A percentile compares a stretch with the other conserved stretches of the same genome.
Evolutionary conservation across 2,329 filamentous ascomycete species (phyloP).

Genomic region (Plectosphaerella sp.): DNA sequence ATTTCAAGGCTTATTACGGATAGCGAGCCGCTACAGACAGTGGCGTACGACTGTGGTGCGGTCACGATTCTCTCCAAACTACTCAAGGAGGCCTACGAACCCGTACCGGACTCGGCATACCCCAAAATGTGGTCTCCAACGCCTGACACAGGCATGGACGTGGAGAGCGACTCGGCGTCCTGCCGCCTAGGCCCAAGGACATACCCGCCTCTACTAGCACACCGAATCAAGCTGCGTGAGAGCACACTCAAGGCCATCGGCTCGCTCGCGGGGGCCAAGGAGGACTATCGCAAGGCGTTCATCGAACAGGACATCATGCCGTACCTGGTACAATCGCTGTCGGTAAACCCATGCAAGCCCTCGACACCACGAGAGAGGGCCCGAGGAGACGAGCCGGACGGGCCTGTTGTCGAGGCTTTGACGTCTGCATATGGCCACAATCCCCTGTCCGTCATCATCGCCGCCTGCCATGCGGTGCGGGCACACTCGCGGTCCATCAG

Average conservation of each 20-base stretch:
- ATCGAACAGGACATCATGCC: slow-evolving; percentile 77
- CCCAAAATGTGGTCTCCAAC: slow-evolving; percentile 35
- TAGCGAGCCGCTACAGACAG: slow-evolving; percentile 73
- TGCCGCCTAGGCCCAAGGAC: slow-evolving; percentile 57
- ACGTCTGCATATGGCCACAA: slow-evolving; percentile 62
- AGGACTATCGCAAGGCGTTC: slow-evolving; percentile 77
- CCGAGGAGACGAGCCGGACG: slow-evolving; percentile 31
- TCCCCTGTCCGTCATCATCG: slow-evolving; percentile 71
- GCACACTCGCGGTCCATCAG: slow-evolving; percentile 82
- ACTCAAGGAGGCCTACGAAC: slow-evolving; percentile 46
- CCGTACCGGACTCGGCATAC: slow-evolving; percentile 26
- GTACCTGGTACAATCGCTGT: slow-evolving; percentile 79
- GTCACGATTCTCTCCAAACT: slow-evolving; percentile 42
- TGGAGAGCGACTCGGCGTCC: slow-evolving; percentile 26
- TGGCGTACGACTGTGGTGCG: slow-evolving; percentile 64
- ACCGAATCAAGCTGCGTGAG: slow-evolving; percentile 73
- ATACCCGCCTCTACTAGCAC: slow-evolving; percentile 54
- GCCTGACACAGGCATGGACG: slow-evolving; percentile 26
- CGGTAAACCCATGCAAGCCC: slow-evolving; percentile 48
- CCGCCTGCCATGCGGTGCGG: slow-evolving; percentile 77
- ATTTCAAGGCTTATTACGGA: slow-evolving; percentile 76
- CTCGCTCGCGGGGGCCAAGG: slow-evolving; percentile 75
- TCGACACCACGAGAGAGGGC: slow-evolving; percentile 35
- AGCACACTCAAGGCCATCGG: slow-evolving; percentile 73
- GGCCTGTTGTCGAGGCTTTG: slow-evolving; percentile 16